Evolutionary conservation across 495 filamentous ascomycete genomes (phyloP), one percentile per base, ranked within the genome.

Genomic region (Cetradonia linearis): DNA sequence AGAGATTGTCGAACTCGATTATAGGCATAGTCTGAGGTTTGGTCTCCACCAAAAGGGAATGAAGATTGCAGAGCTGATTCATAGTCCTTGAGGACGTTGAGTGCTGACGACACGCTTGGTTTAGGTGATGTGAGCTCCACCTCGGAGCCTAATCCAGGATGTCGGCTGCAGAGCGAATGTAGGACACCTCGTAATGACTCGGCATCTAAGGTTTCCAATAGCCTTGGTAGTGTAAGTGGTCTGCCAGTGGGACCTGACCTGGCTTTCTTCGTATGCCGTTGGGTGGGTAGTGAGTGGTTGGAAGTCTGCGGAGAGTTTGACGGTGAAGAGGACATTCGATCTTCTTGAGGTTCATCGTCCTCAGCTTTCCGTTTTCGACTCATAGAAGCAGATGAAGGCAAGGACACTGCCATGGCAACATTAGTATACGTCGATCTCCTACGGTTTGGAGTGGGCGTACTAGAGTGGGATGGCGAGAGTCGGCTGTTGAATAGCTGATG

Each of bases 1-100:
- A 98, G 80, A 42, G 86, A 81, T 64, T 91, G 87, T 54, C 85
- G 86, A 33, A 97, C 91, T 68, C 93, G 84, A 71, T 95, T 94
- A 69, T 95, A 97, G 27, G 89, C 84, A 73, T 98, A 98, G 64
- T 97, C 94, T 28, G 89, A 92, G 59, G 82, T 85, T 38, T 83
- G 78, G 52, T 88, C 84, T 65, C 83, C 82, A 65, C 93, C 93
- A 68, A 91, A 85, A 10, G 93, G 93, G 59, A 96, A 88, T 0
- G 94, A 86, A n/a, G 81, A 81, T 59, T 81, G 84, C 48, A 97
- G 76, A 42, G 79, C 79, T 13, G 81, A 76, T 68, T 94, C 87
- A 66, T 98, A 98, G 57, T 86, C 85, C 54, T 79, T 78, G 52
- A 98, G 78, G 5, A 95, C 89, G 23, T 82, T 77, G 18, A 96